These are phyloP conservation scores for Thermochaetoides thermophila DNA, from an alignment of 495 filamentous ascomycete species.

Conservation along the genomic window DNA sequence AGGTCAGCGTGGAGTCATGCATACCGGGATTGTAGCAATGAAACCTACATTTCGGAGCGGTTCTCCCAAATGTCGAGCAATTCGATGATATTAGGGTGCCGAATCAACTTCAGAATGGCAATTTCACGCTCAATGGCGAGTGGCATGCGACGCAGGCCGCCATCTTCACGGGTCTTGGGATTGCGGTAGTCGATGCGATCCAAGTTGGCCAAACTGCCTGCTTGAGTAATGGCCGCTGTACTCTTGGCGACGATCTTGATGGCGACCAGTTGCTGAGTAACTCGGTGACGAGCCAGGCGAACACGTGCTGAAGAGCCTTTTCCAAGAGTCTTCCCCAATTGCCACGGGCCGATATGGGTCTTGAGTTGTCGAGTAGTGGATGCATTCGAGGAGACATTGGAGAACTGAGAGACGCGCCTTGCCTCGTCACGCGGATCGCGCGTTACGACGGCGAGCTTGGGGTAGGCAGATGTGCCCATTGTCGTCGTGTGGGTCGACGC, in stretches of 20 bases:
- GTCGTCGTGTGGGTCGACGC: no score
- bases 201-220: conserved; percentile 62
- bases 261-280: conserved; percentile 63
- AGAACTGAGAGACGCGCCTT: conserved; percentile 59
- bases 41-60: conserved; percentile 68
- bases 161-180: conserved; percentile 26
- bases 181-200: conserved; percentile 33
- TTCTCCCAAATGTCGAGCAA: conserved; percentile 97
- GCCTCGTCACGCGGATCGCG: conserved; percentile 38
- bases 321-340: conserved; percentile 72
- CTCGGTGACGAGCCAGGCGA: conserved; percentile 59
- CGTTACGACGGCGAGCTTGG: conserved; percentile 1
- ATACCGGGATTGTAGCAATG: background rate
- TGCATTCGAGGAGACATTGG: conserved; percentile 46
- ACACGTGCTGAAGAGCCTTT: conserved; percentile 76
- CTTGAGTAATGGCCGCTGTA: conserved; percentile 52
- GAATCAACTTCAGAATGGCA: conserved; percentile 87
- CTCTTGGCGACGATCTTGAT: conserved; percentile 86
- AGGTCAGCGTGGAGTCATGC: conserved; percentile 17
- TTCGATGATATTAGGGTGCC: conserved; percentile 83
- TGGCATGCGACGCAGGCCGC: conserved; percentile 54
- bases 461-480: no score
- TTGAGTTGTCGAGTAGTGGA: conserved; percentile 41
- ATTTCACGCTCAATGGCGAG: conserved; percentile 83
- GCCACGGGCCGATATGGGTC: conserved; percentile 76